Percentiles rank a stretch among this genome's conserved stretches.
Conservation (phyloP, 2,329 filamentous ascomycete genomes). For the Endocalyx cinctus region DNA sequence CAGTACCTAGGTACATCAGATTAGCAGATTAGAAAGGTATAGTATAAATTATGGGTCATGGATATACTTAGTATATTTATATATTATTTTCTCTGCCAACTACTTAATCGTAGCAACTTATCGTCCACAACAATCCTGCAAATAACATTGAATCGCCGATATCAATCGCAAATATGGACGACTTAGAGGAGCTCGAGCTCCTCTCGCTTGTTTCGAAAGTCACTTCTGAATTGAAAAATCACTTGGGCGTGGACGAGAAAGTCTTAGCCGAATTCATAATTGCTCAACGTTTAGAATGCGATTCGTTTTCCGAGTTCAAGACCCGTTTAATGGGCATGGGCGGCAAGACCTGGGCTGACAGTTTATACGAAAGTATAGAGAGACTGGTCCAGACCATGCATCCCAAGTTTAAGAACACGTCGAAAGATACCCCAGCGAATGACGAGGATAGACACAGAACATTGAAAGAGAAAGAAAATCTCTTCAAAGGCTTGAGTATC, state of each 20-base stretch:
- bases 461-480: slow-evolving; percentile 68
- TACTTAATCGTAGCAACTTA: too few relatives aligned
- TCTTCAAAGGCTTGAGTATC: slow-evolving; percentile 87
- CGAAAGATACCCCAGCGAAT: slow-evolving; percentile 29
- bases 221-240: slow-evolving; percentile 89
- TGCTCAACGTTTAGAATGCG: slow-evolving; percentile 75
- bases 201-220: slow-evolving; percentile 93
- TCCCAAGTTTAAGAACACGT: slow-evolving; percentile 71
- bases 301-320: slow-evolving; percentile 68
- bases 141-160: too few relatives aligned
- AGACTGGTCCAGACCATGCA: slow-evolving; percentile 86
- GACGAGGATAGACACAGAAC: slow-evolving; percentile 37
- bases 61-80: too few relatives aligned
- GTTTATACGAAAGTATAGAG: slow-evolving; percentile 86
- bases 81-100: too few relatives aligned
- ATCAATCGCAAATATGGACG: slow-evolving; percentile 68
- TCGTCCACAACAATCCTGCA: too few relatives aligned
- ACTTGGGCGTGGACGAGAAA: slow-evolving; percentile 87
- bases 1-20: too few relatives aligned
- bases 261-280: slow-evolving; percentile 96
- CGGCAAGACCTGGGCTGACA: slow-evolving; percentile 75
- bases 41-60: too few relatives aligned
- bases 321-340: slow-evolving; percentile 69
- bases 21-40: too few relatives aligned
- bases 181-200: slow-evolving; percentile 84